phyloP scores from a whole-genome alignment of 2,329 filamentous ascomycete genomes.

The Cryphonectria parasitica region DNA sequence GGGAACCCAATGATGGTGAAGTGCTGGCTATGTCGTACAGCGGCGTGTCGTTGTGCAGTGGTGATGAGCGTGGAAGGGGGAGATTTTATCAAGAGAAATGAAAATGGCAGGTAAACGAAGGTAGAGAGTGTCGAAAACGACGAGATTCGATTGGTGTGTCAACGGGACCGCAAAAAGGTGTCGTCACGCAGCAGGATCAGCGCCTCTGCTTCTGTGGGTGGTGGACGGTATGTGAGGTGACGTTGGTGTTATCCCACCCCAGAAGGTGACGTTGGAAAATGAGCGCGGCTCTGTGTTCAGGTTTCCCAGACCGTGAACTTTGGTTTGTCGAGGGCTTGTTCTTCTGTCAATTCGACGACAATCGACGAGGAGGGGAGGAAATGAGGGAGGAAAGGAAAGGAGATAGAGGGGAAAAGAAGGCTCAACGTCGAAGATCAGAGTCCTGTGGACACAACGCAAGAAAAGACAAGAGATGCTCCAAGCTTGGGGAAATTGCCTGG shows the following conservation, averaged over 20 bases:
- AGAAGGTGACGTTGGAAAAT: slow-evolving; percentile 3
- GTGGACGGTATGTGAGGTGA: background rate
- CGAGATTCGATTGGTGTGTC: background rate
- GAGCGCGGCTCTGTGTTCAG: slow-evolving; percentile 25
- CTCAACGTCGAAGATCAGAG: background rate
- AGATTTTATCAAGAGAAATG: background rate
- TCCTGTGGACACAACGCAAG: background rate
- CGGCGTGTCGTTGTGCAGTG: background rate
- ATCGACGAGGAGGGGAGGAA: background rate
- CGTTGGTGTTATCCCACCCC: slow-evolving; percentile 2
- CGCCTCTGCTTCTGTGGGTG: background rate
- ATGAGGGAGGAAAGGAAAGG: background rate
- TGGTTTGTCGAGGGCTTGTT: background rate
- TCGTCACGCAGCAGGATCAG: background rate
- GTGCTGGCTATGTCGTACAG: background rate
- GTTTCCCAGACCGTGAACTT: slow-evolving; percentile 21
- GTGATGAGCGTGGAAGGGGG: background rate
- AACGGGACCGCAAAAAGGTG: too few species aligned
- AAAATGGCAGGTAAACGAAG: background rate
- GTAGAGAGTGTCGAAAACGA: background rate
- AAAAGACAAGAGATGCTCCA: background rate
- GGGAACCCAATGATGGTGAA: background rate
- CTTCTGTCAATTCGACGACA: background rate
- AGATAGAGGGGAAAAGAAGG: background rate
- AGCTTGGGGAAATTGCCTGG: slow-evolving; percentile 5